A percentile compares a stretch with the other conserved stretches of the same genome.
Evolutionary conservation across 345 rosid species (phyloP).

Genomic region (Laguncularia racemosa): DNA sequence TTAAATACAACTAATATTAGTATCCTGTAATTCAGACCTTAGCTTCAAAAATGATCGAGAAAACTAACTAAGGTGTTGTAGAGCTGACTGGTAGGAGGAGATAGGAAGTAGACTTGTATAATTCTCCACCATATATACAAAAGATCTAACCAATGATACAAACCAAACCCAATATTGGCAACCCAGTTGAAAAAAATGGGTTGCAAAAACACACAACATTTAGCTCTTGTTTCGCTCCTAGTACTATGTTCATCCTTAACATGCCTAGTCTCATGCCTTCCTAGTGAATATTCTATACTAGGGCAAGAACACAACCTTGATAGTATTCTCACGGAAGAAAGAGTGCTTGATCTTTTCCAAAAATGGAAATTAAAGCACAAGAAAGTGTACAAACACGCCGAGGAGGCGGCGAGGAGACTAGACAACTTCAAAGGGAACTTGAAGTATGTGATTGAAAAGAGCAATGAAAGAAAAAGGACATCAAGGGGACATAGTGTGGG

Average conservation of each 20-base stretch:
- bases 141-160: too few relatives aligned
- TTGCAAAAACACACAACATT: too few relatives aligned
- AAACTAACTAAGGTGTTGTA: too few relatives aligned
- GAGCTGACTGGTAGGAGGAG: background rate
- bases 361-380: slow-evolving; percentile 44
- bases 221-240: too few relatives aligned
- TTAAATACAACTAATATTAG: too few relatives aligned
- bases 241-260: background rate
- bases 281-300: slow-evolving; percentile 37
- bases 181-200: too few relatives aligned
- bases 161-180: too few relatives aligned
- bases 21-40: too few relatives aligned
- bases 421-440: slow-evolving; percentile 36
- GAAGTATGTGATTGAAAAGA: slow-evolving; percentile 39
- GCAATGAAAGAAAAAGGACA: slow-evolving; percentile 5
- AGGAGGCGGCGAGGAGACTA: slow-evolving; percentile 41
- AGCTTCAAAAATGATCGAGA: too few relatives aligned
- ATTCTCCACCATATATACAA: too few relatives aligned
- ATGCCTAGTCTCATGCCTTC: slow-evolving; percentile 10
- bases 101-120: background rate
- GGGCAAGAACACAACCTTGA: slow-evolving; percentile 15
- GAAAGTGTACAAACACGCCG: slow-evolving; percentile 36
- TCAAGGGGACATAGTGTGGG: slow-evolving; percentile 28
- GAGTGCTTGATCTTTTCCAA: slow-evolving; percentile 35
- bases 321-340: slow-evolving; percentile 31